Evolutionary conservation across 352 stramenopile species (phyloP), one percentile per base, ranked within the genome.

Genomic region (Pythium brachiatum): DNA sequence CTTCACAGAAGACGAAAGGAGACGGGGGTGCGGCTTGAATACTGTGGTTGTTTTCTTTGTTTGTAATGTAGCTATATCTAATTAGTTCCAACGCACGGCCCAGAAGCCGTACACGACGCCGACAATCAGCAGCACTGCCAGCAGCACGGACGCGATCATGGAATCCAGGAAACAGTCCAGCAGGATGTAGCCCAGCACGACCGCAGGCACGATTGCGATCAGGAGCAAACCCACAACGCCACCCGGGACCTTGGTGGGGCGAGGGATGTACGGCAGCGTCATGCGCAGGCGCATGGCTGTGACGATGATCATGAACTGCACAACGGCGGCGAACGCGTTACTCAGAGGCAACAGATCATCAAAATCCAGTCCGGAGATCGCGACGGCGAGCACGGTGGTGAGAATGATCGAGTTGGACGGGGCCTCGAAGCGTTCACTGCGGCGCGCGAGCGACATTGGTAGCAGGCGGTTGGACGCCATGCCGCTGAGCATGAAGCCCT

Each of bases 271-370:
- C 18, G 71, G 70, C 39, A 75, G 60, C 41, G 62, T 80, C 21
- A 86, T 67, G 9, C 91, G 78, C 9, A 97, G 76, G 39, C 93
- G 83, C 53, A 97, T 68, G 70, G 92, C 96, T 7, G 90, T 83
- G 36, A 71, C 60, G 62, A 96, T 91, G 53, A 97, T 87, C 51
- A 97, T 71, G n/a, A 96, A 53, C 60, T 96, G 67, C 11, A 81
- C 65, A 46, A 87, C 59, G 26, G 79, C 67, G 60, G 92, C 95
- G 32, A 95, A 83, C 12, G 90, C 81, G 69, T 96, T 97, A 32
- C 90, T 70, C 62, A 96, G 68, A 20, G 79, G 68, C 3, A 93
- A 55, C 16, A 88, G 62, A n/a, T 73, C 68, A 16, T 89, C 64
- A 60, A 92, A 86, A 27, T 73, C 55, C 23, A 75, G 26, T 2